phyloP scores from a whole-genome alignment of 495 filamentous ascomycete species.

The Penicillium waksmanii region DNA sequence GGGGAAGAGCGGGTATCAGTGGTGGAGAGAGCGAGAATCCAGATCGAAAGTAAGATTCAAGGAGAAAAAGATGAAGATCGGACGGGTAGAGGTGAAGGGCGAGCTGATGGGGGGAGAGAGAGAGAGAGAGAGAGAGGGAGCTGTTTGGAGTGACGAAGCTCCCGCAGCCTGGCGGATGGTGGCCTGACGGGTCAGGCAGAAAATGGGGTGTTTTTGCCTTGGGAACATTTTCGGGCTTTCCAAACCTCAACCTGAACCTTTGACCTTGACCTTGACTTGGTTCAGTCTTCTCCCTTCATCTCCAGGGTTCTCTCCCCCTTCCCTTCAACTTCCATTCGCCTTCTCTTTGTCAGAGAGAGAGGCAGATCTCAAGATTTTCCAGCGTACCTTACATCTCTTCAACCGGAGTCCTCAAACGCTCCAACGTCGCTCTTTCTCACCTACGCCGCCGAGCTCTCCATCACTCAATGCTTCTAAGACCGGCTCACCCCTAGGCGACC shows the following conservation, averaged over 20 bases:
- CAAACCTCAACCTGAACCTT: conserved; percentile 11
- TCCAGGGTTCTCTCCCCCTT: conserved; percentile 13
- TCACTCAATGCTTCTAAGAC: conserved; percentile 45
- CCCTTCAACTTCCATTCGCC: conserved; percentile 8
- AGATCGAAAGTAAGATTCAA: neutral
- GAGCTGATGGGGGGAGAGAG: neutral
- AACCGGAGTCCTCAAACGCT: conserved; percentile 45
- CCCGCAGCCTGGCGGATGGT: conserved; percentile 35
- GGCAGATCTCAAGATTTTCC: conserved; percentile 40
- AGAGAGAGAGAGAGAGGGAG: conserved; percentile 7
- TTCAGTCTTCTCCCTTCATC: conserved; percentile 13
- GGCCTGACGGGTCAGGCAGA: conserved; percentile 38
- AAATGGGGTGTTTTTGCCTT: conserved; percentile 40
- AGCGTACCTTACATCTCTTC: conserved; percentile 44
- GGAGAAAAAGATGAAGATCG: conserved; percentile 12
- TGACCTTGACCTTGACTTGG: no score
- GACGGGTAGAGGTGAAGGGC: conserved; percentile 21
- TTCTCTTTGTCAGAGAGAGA: conserved; percentile 30
- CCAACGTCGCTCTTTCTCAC: conserved; percentile 48
- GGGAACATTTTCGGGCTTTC: conserved; percentile 26
- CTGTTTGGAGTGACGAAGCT: conserved; percentile 20
- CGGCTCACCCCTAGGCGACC: conserved; percentile 40
- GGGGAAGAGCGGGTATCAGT: conserved; percentile 10
- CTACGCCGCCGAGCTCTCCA: conserved; percentile 32
- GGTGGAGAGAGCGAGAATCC: neutral